Percentiles rank a stretch among this genome's conserved stretches.
Conservation (phyloP, 176 grass and related monocot genomes). For the Triticum urartu region DNA sequence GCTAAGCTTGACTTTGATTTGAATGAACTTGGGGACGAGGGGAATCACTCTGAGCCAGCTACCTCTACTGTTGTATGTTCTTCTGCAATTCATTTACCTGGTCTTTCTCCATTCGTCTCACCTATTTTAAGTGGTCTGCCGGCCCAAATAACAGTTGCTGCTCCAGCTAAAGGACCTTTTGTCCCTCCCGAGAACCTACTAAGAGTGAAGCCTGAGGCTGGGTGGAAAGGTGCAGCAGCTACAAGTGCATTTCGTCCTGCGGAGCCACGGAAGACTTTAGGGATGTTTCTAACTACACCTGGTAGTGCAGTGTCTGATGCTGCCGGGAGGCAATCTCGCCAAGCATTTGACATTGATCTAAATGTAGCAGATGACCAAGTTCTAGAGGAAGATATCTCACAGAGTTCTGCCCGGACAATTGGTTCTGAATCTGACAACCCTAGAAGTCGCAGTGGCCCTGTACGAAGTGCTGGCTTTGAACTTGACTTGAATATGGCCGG, state of each 20-base stretch:
- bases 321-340: conserved; percentile 47
- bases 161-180: conserved; percentile 71
- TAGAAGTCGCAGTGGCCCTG: conserved; percentile 27
- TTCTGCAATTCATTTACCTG: conserved; percentile 30
- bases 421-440: conserved; percentile 45
- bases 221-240: conserved; percentile 89
- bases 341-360: conserved; percentile 64
- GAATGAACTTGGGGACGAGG: conserved; percentile 73
- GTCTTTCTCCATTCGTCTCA: conserved; percentile 32
- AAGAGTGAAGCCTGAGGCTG: conserved; percentile 55
- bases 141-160: conserved; percentile 64
- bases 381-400: conserved; percentile 50
- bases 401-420: conserved; percentile 48
- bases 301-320: conserved; percentile 38
- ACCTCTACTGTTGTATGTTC: conserved; percentile 36
- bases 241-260: conserved; percentile 86
- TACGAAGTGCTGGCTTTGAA: conserved; percentile 49
- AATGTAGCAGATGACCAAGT: conserved; percentile 75
- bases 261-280: conserved; percentile 55
- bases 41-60: conserved; percentile 44
- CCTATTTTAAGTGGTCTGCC: conserved; percentile 43
- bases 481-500: conserved; percentile 75
- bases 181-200: conserved; percentile 69
- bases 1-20: conserved; percentile 77
- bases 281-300: conserved; percentile 41